A percentile compares a stretch with the other conserved stretches of the same genome.
phyloP scores from a whole-genome alignment of 139 green algal genomes.

The Coelastrella sp. region DNA sequence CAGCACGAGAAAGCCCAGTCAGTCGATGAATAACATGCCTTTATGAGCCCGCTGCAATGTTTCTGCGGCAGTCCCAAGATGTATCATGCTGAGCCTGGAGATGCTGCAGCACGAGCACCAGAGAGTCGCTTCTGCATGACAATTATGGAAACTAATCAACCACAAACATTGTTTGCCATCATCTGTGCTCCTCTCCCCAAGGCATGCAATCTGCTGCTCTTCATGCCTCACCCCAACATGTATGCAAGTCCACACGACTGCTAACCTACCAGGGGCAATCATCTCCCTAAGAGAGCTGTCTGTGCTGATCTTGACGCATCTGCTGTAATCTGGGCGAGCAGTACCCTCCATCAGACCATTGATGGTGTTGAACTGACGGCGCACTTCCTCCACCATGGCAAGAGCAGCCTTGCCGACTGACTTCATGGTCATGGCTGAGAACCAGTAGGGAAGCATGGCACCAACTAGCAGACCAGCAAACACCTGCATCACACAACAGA shows the following conservation, averaged over 20 bases:
- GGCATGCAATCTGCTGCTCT: background rate
- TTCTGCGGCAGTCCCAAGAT: too few species aligned
- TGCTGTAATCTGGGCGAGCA: slow-evolving; percentile 90
- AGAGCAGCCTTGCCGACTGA: slow-evolving; percentile 93
- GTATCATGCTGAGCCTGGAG: too few species aligned
- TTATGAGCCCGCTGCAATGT: too few species aligned
- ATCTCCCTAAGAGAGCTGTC: slow-evolving; percentile 93
- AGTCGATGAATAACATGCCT: too few species aligned
- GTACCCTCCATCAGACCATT: slow-evolving; percentile 95
- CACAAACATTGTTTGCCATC: background rate
- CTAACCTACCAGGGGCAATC: slow-evolving; percentile 84
- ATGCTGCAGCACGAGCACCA: too few species aligned
- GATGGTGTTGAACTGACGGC: slow-evolving; percentile 96
- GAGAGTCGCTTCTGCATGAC: too few species aligned
- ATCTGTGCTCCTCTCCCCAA: too few species aligned
- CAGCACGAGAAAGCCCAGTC: background rate
- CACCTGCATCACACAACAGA: slow-evolving; percentile 62
- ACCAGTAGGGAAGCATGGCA: slow-evolving; percentile 98
- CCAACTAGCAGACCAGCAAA: slow-evolving; percentile 95
- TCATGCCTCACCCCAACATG: background rate
- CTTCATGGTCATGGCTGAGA: slow-evolving; percentile 99
- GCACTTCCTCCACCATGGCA: slow-evolving; percentile 91
- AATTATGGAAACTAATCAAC: background rate
- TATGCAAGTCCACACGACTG: background rate
- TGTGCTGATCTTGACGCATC: slow-evolving; percentile 94